A percentile compares a stretch with the other conserved stretches of the same genome.
phyloP scores from a whole-genome alignment of 2,329 filamentous ascomycete species.

The Zalaria sp. region DNA sequence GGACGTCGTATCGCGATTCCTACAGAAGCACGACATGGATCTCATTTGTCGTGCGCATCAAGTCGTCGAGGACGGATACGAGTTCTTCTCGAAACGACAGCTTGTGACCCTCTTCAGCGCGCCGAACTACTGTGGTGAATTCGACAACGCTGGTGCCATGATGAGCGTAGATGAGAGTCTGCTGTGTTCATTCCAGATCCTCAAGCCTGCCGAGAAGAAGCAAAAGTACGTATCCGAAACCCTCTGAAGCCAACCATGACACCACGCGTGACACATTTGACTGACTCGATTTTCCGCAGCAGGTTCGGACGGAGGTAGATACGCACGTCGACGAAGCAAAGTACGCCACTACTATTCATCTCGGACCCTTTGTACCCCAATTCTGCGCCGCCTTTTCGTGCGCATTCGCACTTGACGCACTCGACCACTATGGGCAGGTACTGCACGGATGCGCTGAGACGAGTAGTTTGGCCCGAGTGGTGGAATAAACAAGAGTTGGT shows the following conservation, averaged over 20 bases:
- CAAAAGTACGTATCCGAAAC: constrained; percentile 68
- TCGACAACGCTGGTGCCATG: constrained; percentile 98
- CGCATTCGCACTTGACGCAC: not conserved
- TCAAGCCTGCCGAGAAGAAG: constrained; percentile 99
- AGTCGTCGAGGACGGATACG: constrained; percentile 97
- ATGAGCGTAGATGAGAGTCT: constrained; percentile 99
- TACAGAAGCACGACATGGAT: constrained; percentile 99
- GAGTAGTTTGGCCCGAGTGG: not conserved
- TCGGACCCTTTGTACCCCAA: not conserved
- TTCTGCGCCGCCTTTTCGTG: not conserved
- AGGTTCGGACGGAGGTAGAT: constrained; percentile 9
- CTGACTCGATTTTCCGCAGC: constrained; percentile 4
- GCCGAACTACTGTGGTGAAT: constrained; percentile 98
- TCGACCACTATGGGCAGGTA: not conserved
- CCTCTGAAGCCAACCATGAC: not conserved
- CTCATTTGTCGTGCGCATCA: constrained; percentile 97
- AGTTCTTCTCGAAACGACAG: constrained; percentile 98
- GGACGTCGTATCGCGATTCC: constrained; percentile 90
- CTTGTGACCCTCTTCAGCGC: constrained; percentile 95
- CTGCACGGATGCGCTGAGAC: not conserved
- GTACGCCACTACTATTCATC: not conserved
- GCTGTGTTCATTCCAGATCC: constrained; percentile 98
- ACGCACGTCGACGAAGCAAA: not conserved
- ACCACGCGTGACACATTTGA: not conserved
- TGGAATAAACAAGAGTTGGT: not conserved